Evolutionary conservation across 768 basidiomycete species (phyloP).

Genomic region (Pholiota conissans): DNA sequence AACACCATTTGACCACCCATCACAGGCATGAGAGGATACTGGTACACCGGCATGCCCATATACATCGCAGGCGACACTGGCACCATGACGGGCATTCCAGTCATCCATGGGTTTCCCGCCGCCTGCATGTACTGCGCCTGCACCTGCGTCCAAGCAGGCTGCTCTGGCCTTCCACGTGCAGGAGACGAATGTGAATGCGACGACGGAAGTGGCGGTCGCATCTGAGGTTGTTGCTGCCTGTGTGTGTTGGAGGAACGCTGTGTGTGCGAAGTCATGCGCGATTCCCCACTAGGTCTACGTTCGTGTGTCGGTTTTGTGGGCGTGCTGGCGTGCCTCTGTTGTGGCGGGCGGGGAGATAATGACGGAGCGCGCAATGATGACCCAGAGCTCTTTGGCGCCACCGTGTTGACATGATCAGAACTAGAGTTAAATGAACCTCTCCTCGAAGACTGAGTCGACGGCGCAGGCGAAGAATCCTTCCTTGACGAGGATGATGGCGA

Average conservation of each 20-base stretch:
- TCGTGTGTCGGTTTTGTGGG: slow-evolving; percentile 15
- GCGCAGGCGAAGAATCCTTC: slow-evolving; percentile 32
- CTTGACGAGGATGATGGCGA: slow-evolving; percentile 22
- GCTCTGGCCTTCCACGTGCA: slow-evolving; percentile 26
- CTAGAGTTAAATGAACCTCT: slow-evolving; percentile 37
- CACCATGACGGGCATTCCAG: slow-evolving; percentile 24
- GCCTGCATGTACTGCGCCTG: slow-evolving; percentile 43
- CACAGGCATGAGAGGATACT: slow-evolving; percentile 6
- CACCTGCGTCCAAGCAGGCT: slow-evolving; percentile 26
- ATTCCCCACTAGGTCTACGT: not conserved
- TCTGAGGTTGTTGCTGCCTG: slow-evolving; percentile 1
- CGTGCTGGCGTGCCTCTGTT: slow-evolving; percentile 9
- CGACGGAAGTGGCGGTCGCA: slow-evolving; percentile 18
- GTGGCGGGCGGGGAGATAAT: slow-evolving; percentile 15
- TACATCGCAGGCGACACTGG: slow-evolving; percentile 13
- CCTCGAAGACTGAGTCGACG: slow-evolving; percentile 37
- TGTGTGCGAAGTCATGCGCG: slow-evolving; percentile 10
- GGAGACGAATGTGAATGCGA: slow-evolving; percentile 27
- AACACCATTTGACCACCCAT: slow-evolving; percentile 6
- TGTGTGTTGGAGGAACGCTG: slow-evolving; percentile 6
- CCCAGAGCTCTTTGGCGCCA: slow-evolving; percentile 13
- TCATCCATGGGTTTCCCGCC: slow-evolving; percentile 26
- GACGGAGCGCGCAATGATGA: slow-evolving; percentile 16
- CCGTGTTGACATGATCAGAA: slow-evolving; percentile 26
- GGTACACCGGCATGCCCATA: slow-evolving; percentile 3